Conservation (phyloP, 352 stramenopile species). For the Halophytophthora batemanensis region DNA sequence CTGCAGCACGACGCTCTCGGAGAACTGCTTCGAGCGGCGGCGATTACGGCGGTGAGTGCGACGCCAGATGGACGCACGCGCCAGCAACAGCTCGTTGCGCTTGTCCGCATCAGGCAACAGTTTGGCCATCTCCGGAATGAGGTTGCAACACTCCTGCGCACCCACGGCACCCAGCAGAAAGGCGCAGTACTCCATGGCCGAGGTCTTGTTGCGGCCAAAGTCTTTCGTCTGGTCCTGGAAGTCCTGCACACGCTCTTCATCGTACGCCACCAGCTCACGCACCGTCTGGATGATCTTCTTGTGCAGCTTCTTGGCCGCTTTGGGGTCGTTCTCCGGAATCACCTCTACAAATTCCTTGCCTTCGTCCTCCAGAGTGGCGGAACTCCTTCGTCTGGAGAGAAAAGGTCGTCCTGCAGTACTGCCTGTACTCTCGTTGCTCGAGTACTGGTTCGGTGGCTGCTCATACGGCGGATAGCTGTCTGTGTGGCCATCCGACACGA, state of each 20-base stretch:
- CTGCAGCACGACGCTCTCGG: conserved; percentile 65
- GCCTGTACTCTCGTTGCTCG: conserved; percentile 9
- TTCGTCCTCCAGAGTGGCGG: conserved; percentile 36
- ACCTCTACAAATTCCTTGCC: conserved; percentile 54
- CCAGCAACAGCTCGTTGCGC: conserved; percentile 55
- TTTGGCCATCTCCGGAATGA: conserved; percentile 71
- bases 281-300: conserved; percentile 70
- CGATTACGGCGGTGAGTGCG: conserved; percentile 56
- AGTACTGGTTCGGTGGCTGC: conserved; percentile 14
- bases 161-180: conserved; percentile 71
- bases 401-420: conserved; percentile 2
- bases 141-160: conserved; percentile 60
- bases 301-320: conserved; percentile 66
- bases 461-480: conserved; percentile 12
- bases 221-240: conserved; percentile 81
- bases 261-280: conserved; percentile 49
- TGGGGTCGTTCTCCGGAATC: conserved; percentile 47
- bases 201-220: conserved; percentile 65
- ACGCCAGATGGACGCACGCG: conserved; percentile 58
- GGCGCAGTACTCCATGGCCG: conserved; percentile 71
- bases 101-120: conserved; percentile 68
- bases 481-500: conserved; percentile 11
- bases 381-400: conserved; percentile 25
- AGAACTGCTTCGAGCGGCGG: conserved; percentile 78
- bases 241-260: conserved; percentile 73